Evolutionary conservation across 2,329 filamentous ascomycete species (phyloP).

Genomic region (Pyricularia sp.): DNA sequence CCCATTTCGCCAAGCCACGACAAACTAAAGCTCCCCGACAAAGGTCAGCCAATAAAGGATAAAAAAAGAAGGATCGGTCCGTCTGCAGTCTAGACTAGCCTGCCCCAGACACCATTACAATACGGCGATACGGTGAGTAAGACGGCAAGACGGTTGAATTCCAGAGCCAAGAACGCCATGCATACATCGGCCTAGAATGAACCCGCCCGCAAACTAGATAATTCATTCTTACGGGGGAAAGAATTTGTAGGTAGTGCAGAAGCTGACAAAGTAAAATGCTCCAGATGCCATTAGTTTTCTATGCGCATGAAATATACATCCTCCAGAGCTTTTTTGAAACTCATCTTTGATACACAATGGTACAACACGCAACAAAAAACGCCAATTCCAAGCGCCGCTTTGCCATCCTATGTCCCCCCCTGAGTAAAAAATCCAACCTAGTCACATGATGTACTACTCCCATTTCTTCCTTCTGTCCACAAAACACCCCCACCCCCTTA

Average conservation of each 20-base stretch:
- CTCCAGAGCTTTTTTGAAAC: not conserved
- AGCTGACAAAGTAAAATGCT: not conserved
- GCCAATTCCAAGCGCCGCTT: not conserved
- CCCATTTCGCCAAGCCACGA: not conserved
- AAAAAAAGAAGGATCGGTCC: not conserved
- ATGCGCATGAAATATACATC: not conserved
- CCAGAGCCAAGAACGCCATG: not conserved
- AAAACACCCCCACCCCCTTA: conserved; percentile 27
- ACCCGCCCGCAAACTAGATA: not conserved
- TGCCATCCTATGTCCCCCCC: not conserved
- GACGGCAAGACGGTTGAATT: not conserved
- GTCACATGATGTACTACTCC: not conserved
- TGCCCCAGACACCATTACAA: not conserved
- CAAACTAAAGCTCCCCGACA: not conserved
- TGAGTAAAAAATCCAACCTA: not conserved
- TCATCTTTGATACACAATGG: not conserved
- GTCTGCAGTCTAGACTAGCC: not conserved
- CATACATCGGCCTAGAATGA: not conserved
- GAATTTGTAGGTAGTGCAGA: not conserved
- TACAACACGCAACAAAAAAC: conserved; percentile 1
- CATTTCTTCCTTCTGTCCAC: not conserved
- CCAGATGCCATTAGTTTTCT: not conserved
- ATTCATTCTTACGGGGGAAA: not conserved
- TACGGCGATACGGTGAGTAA: not conserved
- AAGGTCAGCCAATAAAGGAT: not conserved